Conservation (phyloP, 2,329 filamentous ascomycete species). For the Nemania sp. region DNA sequence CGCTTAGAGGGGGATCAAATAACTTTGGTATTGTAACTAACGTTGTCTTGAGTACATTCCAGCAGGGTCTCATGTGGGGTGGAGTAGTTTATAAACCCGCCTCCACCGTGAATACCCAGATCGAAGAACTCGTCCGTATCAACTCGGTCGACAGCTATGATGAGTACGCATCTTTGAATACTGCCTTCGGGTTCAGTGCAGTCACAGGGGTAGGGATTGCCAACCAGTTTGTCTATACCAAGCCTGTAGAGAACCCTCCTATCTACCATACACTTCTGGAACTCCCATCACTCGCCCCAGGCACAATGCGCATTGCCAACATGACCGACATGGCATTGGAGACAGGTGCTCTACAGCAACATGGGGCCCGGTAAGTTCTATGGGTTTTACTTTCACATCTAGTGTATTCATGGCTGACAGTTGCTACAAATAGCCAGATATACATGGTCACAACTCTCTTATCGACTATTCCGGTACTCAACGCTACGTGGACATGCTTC, state of each 20-base stretch:
- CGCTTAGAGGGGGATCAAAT: slow-evolving; percentile 21
- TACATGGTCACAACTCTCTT: background rate
- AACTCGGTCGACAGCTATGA: background rate
- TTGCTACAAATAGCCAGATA: background rate
- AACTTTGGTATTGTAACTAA: background rate
- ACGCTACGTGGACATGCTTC: background rate
- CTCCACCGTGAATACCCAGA: background rate
- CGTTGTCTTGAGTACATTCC: background rate
- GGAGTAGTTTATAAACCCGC: background rate
- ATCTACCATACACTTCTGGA: slow-evolving; percentile 12
- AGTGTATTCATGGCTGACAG: no score
- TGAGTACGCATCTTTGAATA: background rate
- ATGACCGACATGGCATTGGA: background rate
- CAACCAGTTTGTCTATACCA: slow-evolving; percentile 21
- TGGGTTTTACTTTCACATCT: background rate
- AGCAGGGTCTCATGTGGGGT: background rate
- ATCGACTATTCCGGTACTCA: background rate
- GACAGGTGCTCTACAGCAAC: background rate
- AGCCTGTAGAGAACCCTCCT: background rate
- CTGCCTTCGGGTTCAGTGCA: background rate
- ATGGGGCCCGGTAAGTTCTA: background rate
- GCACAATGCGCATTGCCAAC: background rate
- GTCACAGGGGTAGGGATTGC: no score
- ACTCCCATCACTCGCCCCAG: background rate
- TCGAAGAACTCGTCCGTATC: background rate